Evolutionary conservation across 441 rosid species (phyloP), one percentile per base, ranked within the genome.

Genomic region (Francoa sonchifolia): DNA sequence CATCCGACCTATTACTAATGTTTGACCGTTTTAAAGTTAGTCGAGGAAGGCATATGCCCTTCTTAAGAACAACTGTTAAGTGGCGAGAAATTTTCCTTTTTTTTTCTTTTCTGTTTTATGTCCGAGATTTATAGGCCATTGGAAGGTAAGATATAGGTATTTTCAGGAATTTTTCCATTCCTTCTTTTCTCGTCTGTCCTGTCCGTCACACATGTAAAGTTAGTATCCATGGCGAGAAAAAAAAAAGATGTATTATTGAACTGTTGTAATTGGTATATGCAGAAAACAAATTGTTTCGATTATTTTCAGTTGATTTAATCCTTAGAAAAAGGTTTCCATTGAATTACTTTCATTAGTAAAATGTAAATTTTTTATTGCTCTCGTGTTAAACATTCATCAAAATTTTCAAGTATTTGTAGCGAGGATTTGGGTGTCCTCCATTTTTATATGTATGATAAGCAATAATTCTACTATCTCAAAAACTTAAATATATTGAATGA

Each of bases 141-240:
- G 67, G 55, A 44, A 54, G 65, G 54, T 60, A 58, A 59, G 62
- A 46, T 51, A 44, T 57, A 69, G 79, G 71, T 52, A 17, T 52
- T 44, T 56, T 62, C 71, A 48, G 52, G 55, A 21, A 49, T 18
- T 55, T 50, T 55, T 44, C 49, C 18, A 15, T 33, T 54, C 50
- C 36, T 30, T 37, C 47, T 42, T 39, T 33, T 23, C 32, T 55
- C 12, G 33, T 63, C 52, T 28, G 33, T 52, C 18, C 35, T 66
- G 50, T 33, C 48, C 17, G 58, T 53, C 59, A 52, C 60, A 53
- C 65, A 62, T 78, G 82, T 78, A 74, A 77, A 74, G 77, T 72
- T 69, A 72, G 58, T 72, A 72, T 77, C 72, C 73, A 69, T 61
- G 63, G 73, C 62, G 46, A 52, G 77, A 54, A 60, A 58, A 50